phyloP scores from a whole-genome alignment of 257 asterid genomes.

The Solanum chilense region DNA sequence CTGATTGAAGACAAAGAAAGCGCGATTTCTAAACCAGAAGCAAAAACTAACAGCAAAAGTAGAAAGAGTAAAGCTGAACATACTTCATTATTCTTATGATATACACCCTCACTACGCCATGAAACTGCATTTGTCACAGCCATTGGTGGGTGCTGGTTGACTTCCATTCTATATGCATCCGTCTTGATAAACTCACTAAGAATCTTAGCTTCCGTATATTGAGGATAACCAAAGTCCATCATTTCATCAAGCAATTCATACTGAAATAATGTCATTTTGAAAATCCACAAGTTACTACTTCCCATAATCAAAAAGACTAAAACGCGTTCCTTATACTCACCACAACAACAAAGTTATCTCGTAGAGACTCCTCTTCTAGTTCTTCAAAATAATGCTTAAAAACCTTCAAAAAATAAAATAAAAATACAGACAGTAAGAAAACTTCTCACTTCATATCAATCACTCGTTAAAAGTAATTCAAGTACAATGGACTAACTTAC shows the following conservation, averaged over 20 bases:
- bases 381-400: constrained; percentile 97
- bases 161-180: constrained; percentile 99
- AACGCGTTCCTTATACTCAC: constrained; percentile 28
- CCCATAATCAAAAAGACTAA: not conserved
- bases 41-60: not conserved
- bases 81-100: constrained; percentile 90
- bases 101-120: constrained; percentile 99
- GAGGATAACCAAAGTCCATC: constrained; percentile 99
- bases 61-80: not conserved
- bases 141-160: constrained; percentile 97
- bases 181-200: constrained; percentile 98
- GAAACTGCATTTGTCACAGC: constrained; percentile 99
- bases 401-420: constrained; percentile 36
- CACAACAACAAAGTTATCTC: constrained; percentile 98
- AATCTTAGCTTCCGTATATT: constrained; percentile 95
- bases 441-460: not conserved
- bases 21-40: not conserved
- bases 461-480: not conserved
- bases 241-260: constrained; percentile 96
- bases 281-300: not conserved
- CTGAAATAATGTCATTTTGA: constrained; percentile 13
- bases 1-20: constrained; percentile 29
- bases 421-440: not conserved
- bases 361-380: constrained; percentile 92
- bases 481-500: constrained; percentile 32